A percentile compares a stretch with the other conserved stretches of the same genome.
These are phyloP conservation scores for Moesziomyces aphidis DNA, from an alignment of 1,284 basidiomycete genomes.

Conservation along the genomic window DNA sequence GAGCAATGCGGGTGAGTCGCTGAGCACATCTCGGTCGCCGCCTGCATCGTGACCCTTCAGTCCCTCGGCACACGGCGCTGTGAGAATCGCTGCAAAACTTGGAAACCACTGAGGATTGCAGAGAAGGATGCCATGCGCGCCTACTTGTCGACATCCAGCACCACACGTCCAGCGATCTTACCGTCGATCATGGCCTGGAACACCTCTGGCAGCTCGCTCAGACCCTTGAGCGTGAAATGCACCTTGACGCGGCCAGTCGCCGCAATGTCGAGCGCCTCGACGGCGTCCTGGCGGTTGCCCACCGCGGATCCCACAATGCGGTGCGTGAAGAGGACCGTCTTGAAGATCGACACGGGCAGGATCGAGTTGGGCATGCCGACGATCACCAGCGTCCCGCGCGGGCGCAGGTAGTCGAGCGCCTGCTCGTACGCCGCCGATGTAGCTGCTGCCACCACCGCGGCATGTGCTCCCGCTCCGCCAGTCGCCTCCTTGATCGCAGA, in stretches of 20 bases:
- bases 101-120: not conserved
- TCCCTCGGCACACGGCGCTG: too few relatives aligned
- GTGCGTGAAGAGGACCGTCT: conserved; percentile 72
- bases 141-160: conserved; percentile 71
- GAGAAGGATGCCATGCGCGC: not conserved
- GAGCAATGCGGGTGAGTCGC: too few relatives aligned
- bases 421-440: conserved; percentile 74
- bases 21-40: too few relatives aligned
- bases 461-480: conserved; percentile 78
- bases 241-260: conserved; percentile 77
- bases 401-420: conserved; percentile 74
- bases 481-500: conserved; percentile 75
- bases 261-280: conserved; percentile 76
- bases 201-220: conserved; percentile 72
- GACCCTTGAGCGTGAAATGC: conserved; percentile 71
- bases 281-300: conserved; percentile 69
- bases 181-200: conserved; percentile 74
- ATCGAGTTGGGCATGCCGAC: conserved; percentile 77
- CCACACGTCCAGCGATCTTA: conserved; percentile 75
- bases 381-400: conserved; percentile 77
- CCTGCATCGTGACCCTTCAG: too few relatives aligned
- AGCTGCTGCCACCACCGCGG: conserved; percentile 69
- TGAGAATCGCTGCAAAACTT: too few relatives aligned
- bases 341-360: conserved; percentile 80
- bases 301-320: conserved; percentile 81